Evolutionary conservation across 805 yeast species (phyloP), one percentile per base, ranked within the genome.

Genomic region (Zygoascus tannicola): DNA sequence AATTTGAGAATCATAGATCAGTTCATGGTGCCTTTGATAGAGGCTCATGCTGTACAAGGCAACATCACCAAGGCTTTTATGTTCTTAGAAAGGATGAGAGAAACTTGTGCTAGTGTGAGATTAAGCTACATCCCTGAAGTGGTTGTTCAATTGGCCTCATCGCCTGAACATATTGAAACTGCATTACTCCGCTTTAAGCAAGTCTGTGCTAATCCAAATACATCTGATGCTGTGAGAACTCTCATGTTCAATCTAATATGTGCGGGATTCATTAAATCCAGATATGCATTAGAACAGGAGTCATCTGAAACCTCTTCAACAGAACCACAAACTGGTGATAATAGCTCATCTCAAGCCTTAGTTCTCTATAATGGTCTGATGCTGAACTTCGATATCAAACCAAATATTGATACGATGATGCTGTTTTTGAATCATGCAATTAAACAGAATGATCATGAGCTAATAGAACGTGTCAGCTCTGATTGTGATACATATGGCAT

Each of bases 71-170:
- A 53, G 1, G 56, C 56, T 4, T 45, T 56, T 32, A 43, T 53
- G 12, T 44, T 56, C 38, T 33, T 57, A 2, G 50, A 44, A 20
- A 45, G 56, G 3, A 45, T 60, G 32, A 46, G 54, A 2, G 43
- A 52, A 5, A 40, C 47, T 15, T 57, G 56, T 1, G 38, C 46
- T 4, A 23, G 37, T 8, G 35, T 58, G 3, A 18, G 41, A 8
- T 32, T 53, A 5, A 20, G 36, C 21, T 50, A 56, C 16, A 45
- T 60, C 5, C 58, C 61, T 3, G 44, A 40, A 10, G 42, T 56
- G 4, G 41, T 53, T 4, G 34, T 35, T 4, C 49, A 53, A 3
- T 41, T 59, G 5, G 26, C 37, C 3, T 20, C 28, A 7, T 22
- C 33, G n/a, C 16, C 30, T 14, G 18, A 22, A 23, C 12, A 26